phyloP scores from a whole-genome alignment of 176 grass and related monocot genomes.

The Triticum aestivum region DNA sequence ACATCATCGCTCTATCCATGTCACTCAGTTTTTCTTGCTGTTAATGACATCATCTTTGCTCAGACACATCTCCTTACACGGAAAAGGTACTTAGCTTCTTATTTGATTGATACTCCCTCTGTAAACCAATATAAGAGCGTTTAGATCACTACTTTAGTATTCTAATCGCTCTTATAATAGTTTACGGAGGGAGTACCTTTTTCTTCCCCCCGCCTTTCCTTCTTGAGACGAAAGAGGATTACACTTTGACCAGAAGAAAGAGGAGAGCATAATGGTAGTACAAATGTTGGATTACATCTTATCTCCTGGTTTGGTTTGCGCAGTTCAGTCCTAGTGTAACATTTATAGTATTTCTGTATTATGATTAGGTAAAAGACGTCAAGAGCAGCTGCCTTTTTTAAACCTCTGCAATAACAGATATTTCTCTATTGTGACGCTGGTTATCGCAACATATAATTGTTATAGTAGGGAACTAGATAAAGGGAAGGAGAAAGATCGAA shows the following conservation, averaged over 20 bases:
- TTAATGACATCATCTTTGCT: conserved; percentile 67
- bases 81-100: conserved; percentile 64
- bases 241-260: neutral
- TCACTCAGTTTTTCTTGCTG: too few species aligned
- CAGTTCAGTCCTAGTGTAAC: neutral
- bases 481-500: neutral
- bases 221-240: neutral
- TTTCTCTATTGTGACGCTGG: neutral
- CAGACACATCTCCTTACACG: conserved; percentile 96
- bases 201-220: neutral
- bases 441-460: neutral
- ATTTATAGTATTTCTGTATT: neutral
- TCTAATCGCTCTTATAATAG: too few species aligned
- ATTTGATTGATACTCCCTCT: neutral
- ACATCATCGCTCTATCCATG: too few species aligned
- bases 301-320: neutral
- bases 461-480: neutral
- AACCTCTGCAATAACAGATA: neutral
- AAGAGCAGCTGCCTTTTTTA: neutral
- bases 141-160: too few species aligned
- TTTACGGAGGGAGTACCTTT: too few species aligned
- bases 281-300: neutral
- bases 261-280: too few species aligned
- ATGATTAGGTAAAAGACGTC: neutral
- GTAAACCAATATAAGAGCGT: too few species aligned